A percentile compares a stretch with the other conserved stretches of the same genome.
These are phyloP conservation scores for Hortiboletus flavorubellus DNA, from an alignment of 768 basidiomycete species.

Conservation along the genomic window DNA sequence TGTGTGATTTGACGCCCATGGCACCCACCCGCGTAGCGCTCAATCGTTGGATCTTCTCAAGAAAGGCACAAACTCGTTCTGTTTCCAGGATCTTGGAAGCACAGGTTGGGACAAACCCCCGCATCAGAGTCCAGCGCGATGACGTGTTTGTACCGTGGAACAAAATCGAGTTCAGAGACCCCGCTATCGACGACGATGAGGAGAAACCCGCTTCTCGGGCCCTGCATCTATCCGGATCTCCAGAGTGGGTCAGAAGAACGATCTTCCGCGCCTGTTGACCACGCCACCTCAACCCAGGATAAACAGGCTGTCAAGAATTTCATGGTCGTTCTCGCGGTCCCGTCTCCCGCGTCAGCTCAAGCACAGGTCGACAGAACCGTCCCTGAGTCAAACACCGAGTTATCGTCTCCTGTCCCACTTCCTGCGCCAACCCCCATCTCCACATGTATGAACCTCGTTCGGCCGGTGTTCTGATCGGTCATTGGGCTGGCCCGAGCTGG, in stretches of 20 bases:
- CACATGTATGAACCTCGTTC: constrained; percentile 66
- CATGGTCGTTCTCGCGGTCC: constrained; percentile 63
- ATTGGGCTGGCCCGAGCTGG: constrained; percentile 69
- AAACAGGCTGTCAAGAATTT: constrained; percentile 24
- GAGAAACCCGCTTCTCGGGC: constrained; percentile 23
- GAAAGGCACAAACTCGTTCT: constrained; percentile 78
- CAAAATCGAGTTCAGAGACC: constrained; percentile 52
- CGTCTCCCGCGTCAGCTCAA: constrained; percentile 32
- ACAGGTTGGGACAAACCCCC: constrained; percentile 78
- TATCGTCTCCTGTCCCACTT: constrained; percentile 58
- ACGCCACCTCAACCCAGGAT: constrained; percentile 38
- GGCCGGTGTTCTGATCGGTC: constrained; percentile 55
- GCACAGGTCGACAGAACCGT: constrained; percentile 23
- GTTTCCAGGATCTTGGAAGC: constrained; percentile 89
- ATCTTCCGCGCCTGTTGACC: constrained; percentile 72
- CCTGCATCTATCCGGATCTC: constrained; percentile 41
- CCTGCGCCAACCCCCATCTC: constrained; percentile 52
- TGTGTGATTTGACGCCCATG: constrained; percentile 6
- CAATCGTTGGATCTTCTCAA: constrained; percentile 88
- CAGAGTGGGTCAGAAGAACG: constrained; percentile 83
- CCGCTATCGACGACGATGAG: constrained; percentile 21
- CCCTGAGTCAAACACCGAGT: constrained; percentile 20
- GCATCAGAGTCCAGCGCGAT: constrained; percentile 78
- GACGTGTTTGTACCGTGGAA: constrained; percentile 85
- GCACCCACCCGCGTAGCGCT: constrained; percentile 49